These are phyloP conservation scores for Cladosporium austrohemisphaericum DNA, from an alignment of 2,329 filamentous ascomycete genomes.

Conservation along the genomic window DNA sequence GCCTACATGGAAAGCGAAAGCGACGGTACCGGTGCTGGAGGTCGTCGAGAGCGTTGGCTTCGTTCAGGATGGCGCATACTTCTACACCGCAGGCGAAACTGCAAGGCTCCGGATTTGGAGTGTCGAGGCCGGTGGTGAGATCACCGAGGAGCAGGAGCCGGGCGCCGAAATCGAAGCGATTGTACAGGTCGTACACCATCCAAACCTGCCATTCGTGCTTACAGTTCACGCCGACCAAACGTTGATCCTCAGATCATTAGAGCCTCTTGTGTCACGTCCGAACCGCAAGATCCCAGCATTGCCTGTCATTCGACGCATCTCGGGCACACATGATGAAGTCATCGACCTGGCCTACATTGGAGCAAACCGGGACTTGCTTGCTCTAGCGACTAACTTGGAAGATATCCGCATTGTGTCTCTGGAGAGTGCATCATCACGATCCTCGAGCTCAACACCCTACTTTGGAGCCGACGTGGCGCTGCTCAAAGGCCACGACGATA, in stretches of 20 bases:
- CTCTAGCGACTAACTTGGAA: slow-evolving; percentile 91
- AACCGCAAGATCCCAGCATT: slow-evolving; percentile 39
- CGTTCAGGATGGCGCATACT: slow-evolving; percentile 63
- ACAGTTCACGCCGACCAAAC: slow-evolving; percentile 89
- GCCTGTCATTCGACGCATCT: slow-evolving; percentile 70
- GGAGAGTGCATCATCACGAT: slow-evolving; percentile 26
- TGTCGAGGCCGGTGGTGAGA: slow-evolving; percentile 68
- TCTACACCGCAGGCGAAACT: slow-evolving; percentile 81
- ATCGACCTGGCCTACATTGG: slow-evolving; percentile 89
- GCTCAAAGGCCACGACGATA: slow-evolving; percentile 87
- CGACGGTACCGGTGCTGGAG: slow-evolving; percentile 80
- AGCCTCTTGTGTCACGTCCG: slow-evolving; percentile 37
- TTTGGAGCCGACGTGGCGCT: slow-evolving; percentile 88
- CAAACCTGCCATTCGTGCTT: slow-evolving; percentile 65
- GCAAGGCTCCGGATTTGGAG: slow-evolving; percentile 83
- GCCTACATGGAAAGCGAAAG: slow-evolving; percentile 75
- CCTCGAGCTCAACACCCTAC: slow-evolving; percentile 45
- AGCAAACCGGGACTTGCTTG: slow-evolving; percentile 74
- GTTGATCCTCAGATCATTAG: slow-evolving; percentile 66
- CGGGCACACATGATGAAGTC: slow-evolving; percentile 94
- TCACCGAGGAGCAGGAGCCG: slow-evolving; percentile 68
- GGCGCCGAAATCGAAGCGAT: slow-evolving; percentile 63
- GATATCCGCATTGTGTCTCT: slow-evolving; percentile 79
- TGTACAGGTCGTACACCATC: slow-evolving; percentile 65
- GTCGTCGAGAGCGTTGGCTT: slow-evolving; percentile 82